phyloP scores from a whole-genome alignment of 441 rosid species.

The Dalechampia spathulata region DNA sequence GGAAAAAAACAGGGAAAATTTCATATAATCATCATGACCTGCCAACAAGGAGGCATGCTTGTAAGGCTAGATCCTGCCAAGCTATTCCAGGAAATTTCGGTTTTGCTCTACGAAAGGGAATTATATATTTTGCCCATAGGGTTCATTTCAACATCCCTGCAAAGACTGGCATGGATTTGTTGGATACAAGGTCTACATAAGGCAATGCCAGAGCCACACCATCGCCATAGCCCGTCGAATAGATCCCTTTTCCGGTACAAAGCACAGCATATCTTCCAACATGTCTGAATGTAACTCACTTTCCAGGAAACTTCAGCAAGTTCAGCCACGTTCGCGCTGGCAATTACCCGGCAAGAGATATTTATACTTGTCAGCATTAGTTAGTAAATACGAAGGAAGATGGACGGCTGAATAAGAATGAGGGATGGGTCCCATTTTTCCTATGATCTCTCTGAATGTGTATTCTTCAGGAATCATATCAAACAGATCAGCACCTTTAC shows the following conservation, averaged over 20 bases:
- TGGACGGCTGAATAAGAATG: slow-evolving; percentile 70
- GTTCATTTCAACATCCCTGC: slow-evolving; percentile 4
- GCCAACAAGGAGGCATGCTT: slow-evolving; percentile 9
- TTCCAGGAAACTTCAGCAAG: slow-evolving; percentile 21
- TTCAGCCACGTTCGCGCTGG: slow-evolving; percentile 59
- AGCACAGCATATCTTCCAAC: slow-evolving; percentile 14
- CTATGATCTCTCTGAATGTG: slow-evolving; percentile 76
- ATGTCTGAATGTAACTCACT: slow-evolving; percentile 15
- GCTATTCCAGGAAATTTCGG: slow-evolving; percentile 19
- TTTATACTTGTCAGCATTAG: slow-evolving; percentile 53
- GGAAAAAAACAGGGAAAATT: slow-evolving; percentile 34
- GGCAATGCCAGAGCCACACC: slow-evolving; percentile 6
- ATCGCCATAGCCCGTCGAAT: slow-evolving; percentile 1
- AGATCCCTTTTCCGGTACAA: slow-evolving; percentile 12
- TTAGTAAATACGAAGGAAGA: slow-evolving; percentile 60
- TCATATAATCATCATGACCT: slow-evolving; percentile 24
- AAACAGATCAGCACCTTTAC: slow-evolving; percentile 66
- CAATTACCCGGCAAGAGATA: slow-evolving; percentile 86
- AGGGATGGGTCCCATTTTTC: slow-evolving; percentile 79
- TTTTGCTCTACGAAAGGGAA: slow-evolving; percentile 18
- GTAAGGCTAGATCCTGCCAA: slow-evolving; percentile 2
- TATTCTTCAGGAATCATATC: slow-evolving; percentile 93
- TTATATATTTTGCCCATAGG: background rate
- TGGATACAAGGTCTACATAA: slow-evolving; percentile 16
- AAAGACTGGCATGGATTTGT: slow-evolving; percentile 9